Conservation (phyloP, 306 rosid genomes). For the Malus sylvestris region DNA sequence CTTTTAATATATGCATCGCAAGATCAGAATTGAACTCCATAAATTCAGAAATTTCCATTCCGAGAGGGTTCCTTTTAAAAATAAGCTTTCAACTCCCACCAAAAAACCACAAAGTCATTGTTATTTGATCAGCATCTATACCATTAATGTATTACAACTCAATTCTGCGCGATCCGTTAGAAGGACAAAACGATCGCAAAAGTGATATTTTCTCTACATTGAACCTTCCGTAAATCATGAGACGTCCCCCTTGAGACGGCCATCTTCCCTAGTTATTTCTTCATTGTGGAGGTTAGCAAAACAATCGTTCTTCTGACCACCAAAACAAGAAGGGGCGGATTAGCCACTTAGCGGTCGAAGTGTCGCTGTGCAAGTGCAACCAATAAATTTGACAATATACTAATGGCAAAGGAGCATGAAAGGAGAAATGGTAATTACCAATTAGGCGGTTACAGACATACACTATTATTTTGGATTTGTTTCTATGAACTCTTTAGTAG, state of each 20-base stretch:
- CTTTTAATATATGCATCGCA: background rate
- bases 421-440: background rate
- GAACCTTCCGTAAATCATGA: background rate
- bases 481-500: slow-evolving; percentile 70
- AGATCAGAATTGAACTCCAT: background rate
- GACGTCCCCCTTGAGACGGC: slow-evolving; percentile 11
- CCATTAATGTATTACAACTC: background rate
- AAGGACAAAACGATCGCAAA: background rate
- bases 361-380: background rate
- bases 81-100: background rate
- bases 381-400: background rate
- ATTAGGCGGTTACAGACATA: background rate
- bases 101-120: background rate
- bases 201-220: background rate
- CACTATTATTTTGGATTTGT: slow-evolving; percentile 1
- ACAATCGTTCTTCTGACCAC: background rate
- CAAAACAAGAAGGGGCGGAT: background rate
- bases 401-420: background rate
- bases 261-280: background rate
- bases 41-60: background rate
- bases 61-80: background rate
- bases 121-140: background rate
- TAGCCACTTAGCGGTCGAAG: background rate
- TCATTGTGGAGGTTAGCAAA: background rate
- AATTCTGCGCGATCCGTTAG: background rate